These are phyloP conservation scores for Cunninghamia lanceolata DNA, from an alignment of 75 land plant species.

Conservation along the genomic window DNA sequence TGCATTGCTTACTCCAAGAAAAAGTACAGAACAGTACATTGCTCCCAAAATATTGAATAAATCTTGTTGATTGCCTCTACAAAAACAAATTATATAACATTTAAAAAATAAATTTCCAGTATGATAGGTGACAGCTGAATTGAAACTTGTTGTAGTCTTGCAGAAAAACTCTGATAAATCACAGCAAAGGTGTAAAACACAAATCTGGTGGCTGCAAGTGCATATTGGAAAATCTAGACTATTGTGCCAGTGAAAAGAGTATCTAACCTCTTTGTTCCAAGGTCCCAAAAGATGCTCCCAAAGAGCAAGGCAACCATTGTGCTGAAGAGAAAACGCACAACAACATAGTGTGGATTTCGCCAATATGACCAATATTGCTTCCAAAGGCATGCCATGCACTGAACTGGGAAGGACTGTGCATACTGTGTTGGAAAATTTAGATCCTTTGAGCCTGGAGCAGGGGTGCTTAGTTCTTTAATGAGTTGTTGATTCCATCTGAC, in stretches of 20 bases:
- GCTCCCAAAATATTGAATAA: slow-evolving; percentile 73
- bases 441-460: slow-evolving; percentile 52
- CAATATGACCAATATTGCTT: slow-evolving; percentile 84
- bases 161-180: background rate
- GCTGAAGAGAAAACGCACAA: slow-evolving; percentile 72
- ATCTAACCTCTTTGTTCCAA: background rate
- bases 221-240: background rate
- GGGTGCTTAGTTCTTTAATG: slow-evolving; percentile 53
- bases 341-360: slow-evolving; percentile 65
- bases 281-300: slow-evolving; percentile 41
- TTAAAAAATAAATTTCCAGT: slow-evolving; percentile 17
- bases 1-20: slow-evolving; percentile 72
- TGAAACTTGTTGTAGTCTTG: slow-evolving; percentile 25
- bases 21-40: slow-evolving; percentile 72
- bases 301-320: slow-evolving; percentile 59
- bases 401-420: slow-evolving; percentile 45
- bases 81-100: slow-evolving; percentile 33
- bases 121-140: slow-evolving; percentile 2
- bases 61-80: slow-evolving; percentile 63
- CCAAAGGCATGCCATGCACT: slow-evolving; percentile 75
- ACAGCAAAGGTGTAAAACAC: background rate
- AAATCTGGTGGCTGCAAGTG: background rate
- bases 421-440: slow-evolving; percentile 58
- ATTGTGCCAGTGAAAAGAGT: background rate
- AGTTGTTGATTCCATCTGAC: slow-evolving; percentile 47